These are phyloP conservation scores for Phytopythium delawarense DNA, from an alignment of 352 stramenopile species.

Conservation along the genomic window DNA sequence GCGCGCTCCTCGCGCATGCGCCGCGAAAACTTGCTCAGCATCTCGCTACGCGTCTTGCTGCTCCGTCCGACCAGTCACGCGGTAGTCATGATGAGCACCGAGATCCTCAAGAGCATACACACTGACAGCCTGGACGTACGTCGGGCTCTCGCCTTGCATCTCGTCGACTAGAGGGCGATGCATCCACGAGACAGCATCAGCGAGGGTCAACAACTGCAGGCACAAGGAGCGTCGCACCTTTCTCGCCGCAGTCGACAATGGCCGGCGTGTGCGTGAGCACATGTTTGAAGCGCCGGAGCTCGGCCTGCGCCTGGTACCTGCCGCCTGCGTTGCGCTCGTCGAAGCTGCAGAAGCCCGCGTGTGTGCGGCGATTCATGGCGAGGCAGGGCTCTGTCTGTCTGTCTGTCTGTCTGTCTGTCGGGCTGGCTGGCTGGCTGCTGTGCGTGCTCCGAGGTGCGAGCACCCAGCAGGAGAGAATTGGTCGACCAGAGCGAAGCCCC, in stretches of 20 bases:
- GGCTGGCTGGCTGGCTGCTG: not conserved
- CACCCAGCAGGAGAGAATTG: not conserved
- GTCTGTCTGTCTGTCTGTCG: not conserved
- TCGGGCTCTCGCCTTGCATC: conserved; percentile 32
- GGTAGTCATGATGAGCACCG: not conserved
- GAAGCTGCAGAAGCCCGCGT: conserved; percentile 68
- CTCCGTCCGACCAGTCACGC: not conserved
- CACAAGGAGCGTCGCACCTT: conserved; percentile 18
- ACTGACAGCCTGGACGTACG: conserved; percentile 21
- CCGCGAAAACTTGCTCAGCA: conserved; percentile 48
- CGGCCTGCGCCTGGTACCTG: conserved; percentile 66
- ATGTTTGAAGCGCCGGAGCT: conserved; percentile 76
- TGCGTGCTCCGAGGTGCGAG: not conserved
- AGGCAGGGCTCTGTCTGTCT: not conserved
- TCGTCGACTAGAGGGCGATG: conserved; percentile 25
- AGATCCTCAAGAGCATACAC: not conserved
- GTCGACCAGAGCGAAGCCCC: not conserved
- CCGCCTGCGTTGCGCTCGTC: conserved; percentile 76
- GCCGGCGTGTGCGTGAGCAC: conserved; percentile 47
- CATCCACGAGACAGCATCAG: not conserved
- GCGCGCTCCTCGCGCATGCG: conserved; percentile 54
- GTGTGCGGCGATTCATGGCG: conserved; percentile 52
- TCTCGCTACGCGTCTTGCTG: conserved; percentile 45
- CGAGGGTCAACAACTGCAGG: not conserved
- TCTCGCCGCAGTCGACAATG: conserved; percentile 52